A percentile compares a stretch with the other conserved stretches of the same genome.
These are phyloP conservation scores for Populus hybrid DNA, from an alignment of 441 rosid genomes.

Conservation along the genomic window DNA sequence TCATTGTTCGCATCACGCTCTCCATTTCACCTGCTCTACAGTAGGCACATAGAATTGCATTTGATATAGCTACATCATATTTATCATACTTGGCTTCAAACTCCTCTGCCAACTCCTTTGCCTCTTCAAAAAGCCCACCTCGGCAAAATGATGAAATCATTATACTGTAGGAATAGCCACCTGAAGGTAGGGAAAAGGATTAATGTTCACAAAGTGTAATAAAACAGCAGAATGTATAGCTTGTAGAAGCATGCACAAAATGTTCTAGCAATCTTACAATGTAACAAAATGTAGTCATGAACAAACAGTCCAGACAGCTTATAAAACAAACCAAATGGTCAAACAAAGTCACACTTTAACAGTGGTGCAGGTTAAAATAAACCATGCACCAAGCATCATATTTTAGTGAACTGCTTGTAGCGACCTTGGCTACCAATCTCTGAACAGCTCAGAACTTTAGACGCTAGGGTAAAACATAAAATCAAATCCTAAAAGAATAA, in stretches of 20 bases:
- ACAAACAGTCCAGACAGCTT: no score
- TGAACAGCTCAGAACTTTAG: no score
- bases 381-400: no score
- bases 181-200: slow-evolving; percentile 35
- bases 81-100: slow-evolving; percentile 63
- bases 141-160: slow-evolving; percentile 89
- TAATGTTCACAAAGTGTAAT: slow-evolving; percentile 3
- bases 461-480: no score
- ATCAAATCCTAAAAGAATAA: no score
- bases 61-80: slow-evolving; percentile 64
- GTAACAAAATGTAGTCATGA: no score
- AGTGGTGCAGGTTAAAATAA: no score
- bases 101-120: slow-evolving; percentile 64
- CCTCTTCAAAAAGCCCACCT: slow-evolving; percentile 66
- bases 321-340: no score
- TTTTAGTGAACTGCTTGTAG: no score
- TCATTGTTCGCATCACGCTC: slow-evolving; percentile 74
- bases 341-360: no score
- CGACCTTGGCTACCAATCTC: no score
- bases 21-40: slow-evolving; percentile 92
- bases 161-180: slow-evolving; percentile 86
- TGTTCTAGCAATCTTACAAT: background rate
- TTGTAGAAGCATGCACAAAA: background rate
- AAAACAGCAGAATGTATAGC: slow-evolving; percentile 8
- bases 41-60: slow-evolving; percentile 78